A percentile compares a stretch with the other conserved stretches of the same genome.
These are phyloP conservation scores for Citrus trifoliata DNA, from an alignment of 345 rosid species.

Conservation along the genomic window DNA sequence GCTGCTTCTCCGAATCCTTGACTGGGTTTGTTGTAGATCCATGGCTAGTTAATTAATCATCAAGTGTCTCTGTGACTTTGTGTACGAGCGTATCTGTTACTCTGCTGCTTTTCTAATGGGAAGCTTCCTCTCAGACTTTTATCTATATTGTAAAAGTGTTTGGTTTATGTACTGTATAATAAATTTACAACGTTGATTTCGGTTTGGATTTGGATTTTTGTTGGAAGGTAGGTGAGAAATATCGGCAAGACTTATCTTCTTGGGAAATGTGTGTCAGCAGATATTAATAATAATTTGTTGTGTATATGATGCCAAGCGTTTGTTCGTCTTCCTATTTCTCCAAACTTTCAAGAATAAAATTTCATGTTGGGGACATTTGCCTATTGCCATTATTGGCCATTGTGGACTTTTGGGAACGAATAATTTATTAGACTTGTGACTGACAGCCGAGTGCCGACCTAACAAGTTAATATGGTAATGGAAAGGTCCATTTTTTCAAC, in stretches of 20 bases:
- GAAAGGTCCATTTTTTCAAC: background rate
- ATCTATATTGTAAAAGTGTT: background rate
- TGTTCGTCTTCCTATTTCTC: background rate
- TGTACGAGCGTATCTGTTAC: background rate
- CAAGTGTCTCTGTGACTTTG: background rate
- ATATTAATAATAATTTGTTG: background rate
- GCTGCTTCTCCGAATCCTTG: background rate
- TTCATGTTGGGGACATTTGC: background rate
- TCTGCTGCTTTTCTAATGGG: constrained; percentile 1
- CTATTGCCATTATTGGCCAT: background rate
- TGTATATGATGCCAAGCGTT: background rate
- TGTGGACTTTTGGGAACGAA: background rate
- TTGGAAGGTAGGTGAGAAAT: background rate
- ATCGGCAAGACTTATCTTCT: background rate
- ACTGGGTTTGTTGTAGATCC: background rate
- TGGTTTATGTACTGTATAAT: background rate
- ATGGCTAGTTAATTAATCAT: background rate
- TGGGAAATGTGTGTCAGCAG: background rate
- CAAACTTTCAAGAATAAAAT: background rate
- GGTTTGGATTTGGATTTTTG: too few species aligned
- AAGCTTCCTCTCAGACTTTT: background rate
- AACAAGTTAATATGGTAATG: background rate
- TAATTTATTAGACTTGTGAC: background rate
- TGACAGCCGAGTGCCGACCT: too few species aligned
- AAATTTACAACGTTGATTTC: too few species aligned